Percentiles rank a stretch among this genome's conserved stretches.
Evolutionary conservation across 306 rosid species (phyloP).

Genomic region (Trifolium fragiferum): DNA sequence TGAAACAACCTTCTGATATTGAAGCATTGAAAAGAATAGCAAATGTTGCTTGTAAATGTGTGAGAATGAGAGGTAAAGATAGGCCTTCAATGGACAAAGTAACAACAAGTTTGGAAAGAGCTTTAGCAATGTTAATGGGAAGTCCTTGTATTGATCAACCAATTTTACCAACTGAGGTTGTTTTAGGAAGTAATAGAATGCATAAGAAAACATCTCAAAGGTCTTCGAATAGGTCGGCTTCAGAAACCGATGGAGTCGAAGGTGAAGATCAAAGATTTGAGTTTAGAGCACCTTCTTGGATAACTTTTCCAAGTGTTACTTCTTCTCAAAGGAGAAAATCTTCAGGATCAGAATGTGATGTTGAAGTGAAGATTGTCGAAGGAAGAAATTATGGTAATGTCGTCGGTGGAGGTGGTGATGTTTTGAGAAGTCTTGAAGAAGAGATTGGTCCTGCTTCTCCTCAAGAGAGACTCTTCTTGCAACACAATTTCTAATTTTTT

Average conservation of each 20-base stretch:
- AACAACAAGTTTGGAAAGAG: slow-evolving; percentile 89
- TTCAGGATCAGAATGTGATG: slow-evolving; percentile 82
- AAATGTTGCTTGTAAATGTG: slow-evolving; percentile 88
- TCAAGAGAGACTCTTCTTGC: slow-evolving; percentile 77
- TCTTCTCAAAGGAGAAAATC: slow-evolving; percentile 97
- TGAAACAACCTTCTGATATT: slow-evolving; percentile 72
- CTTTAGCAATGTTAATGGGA: slow-evolving; percentile 84
- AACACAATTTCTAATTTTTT: slow-evolving; percentile 67
- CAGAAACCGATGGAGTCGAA: slow-evolving; percentile 79
- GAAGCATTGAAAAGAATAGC: slow-evolving; percentile 93
- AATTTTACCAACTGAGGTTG: slow-evolving; percentile 92
- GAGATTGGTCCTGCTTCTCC: slow-evolving; percentile 99
- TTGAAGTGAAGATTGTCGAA: slow-evolving; percentile 73
- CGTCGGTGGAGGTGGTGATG: slow-evolving; percentile 59
- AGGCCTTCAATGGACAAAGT: slow-evolving; percentile 98
- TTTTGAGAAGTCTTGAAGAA: slow-evolving; percentile 90
- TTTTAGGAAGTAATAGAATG: slow-evolving; percentile 84
- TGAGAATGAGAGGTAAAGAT: slow-evolving; percentile 96
- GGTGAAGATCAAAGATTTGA: slow-evolving; percentile 81
- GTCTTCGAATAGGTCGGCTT: slow-evolving; percentile 76
- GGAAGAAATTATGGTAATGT: slow-evolving; percentile 58
- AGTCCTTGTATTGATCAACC: slow-evolving; percentile 95
- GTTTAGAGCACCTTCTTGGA: slow-evolving; percentile 96
- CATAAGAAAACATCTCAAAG: slow-evolving; percentile 91
- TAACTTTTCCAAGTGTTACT: slow-evolving; percentile 94